phyloP scores from a whole-genome alignment of 2,329 filamentous ascomycete species.

The Tothia fuscella region DNA sequence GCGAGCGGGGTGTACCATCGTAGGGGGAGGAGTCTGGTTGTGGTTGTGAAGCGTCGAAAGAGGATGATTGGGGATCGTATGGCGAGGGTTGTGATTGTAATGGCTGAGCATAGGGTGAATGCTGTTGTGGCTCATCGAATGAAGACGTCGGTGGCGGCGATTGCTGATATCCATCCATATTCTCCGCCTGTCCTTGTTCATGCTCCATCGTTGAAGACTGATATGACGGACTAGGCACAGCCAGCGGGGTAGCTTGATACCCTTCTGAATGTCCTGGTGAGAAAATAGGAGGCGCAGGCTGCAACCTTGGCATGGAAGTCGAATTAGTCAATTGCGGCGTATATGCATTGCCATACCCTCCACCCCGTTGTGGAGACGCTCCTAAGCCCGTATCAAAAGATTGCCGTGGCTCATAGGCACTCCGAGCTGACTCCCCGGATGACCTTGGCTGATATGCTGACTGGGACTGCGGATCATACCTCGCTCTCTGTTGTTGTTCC shows the following conservation, averaged over 20 bases:
- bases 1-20: too few species aligned
- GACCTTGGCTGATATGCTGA: slow-evolving; percentile 16
- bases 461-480: slow-evolving; percentile 7
- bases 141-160: slow-evolving; percentile 12
- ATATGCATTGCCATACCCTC: background rate
- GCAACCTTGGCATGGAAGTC: background rate
- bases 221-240: too few species aligned
- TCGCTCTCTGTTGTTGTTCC: background rate
- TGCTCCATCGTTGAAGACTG: background rate
- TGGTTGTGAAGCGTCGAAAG: too few species aligned
- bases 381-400: slow-evolving; percentile 5
- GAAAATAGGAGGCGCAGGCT: background rate
- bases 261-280: too few species aligned
- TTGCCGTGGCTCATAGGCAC: slow-evolving; percentile 12
- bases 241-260: too few species aligned
- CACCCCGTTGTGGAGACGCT: slow-evolving; percentile 15
- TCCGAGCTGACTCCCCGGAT: slow-evolving; percentile 26
- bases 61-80: too few species aligned
- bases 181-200: background rate
- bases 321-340: background rate
- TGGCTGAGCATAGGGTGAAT: too few species aligned
- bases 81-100: too few species aligned
- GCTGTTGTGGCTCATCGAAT: slow-evolving; percentile 17
- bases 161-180: background rate
- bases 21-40: too few species aligned